Evolutionary conservation across 768 basidiomycete genomes (phyloP), one percentile per base, ranked within the genome.

Genomic region (Leucocoprinus sp.): DNA sequence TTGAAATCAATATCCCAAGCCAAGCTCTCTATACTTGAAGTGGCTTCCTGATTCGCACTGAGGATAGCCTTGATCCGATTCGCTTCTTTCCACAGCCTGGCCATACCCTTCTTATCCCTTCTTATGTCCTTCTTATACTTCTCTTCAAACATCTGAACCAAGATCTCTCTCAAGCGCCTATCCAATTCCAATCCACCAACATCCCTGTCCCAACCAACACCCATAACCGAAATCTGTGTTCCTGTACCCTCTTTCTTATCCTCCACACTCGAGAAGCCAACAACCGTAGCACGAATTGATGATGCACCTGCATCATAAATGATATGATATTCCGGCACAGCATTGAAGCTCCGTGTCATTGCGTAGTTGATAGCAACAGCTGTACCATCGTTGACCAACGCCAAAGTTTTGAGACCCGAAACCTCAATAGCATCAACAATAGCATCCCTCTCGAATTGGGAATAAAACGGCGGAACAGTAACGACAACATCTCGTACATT

Each of bases 361-460:
- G 96, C 96, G 58, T 89, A 99, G 68, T 99, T 99, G 54, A 98
- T 75, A 11, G 92, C 96, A n/a, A 93, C 84, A 2, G 93, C 90
- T 0, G 89, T 80, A 21, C 95, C 95, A 55, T 99, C 96, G 54
- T 93, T 86, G 43, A 99, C 77, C 48, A 98, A 71, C 0, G 88
- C 82, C 24, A 97, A 68, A 1, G 85, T 82, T 21, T 76, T 77
- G 37, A 99, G 66, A 2, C 93, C 96, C 12, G 93, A 80, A 36
- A 98, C 79, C 57, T 96, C 95, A 27, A 93, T 75, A 12, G 95
- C 92, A 61, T 97, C 95, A 22, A 81, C 78, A 29, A 98, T 76
- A 2, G 95, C 88, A 62, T 93, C 86, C 9, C 93, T 80, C 60
- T 99, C 91, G 56, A 82, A 82, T 57, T 93, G 89, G 9, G 86